phyloP scores from a whole-genome alignment of 2,329 filamentous ascomycete species.

The Plenodomus lindquistii region DNA sequence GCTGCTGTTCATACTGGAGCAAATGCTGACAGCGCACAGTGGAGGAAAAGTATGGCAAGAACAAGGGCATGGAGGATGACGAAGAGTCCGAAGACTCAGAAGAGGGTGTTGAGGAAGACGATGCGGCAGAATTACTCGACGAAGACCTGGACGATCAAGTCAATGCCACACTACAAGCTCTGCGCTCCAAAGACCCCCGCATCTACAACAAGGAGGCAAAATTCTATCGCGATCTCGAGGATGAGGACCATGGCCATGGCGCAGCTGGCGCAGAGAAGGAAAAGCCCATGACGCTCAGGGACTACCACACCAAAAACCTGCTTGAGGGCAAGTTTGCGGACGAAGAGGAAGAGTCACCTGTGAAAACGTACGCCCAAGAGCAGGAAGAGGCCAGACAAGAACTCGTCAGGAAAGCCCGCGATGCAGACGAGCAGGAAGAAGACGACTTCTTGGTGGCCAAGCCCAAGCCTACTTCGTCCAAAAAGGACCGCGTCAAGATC shows the following conservation, averaged over 20 bases:
- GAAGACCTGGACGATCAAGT: slow-evolving; percentile 86
- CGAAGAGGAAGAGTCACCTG: slow-evolving; percentile 57
- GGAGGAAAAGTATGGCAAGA: slow-evolving; percentile 80
- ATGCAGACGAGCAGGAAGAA: slow-evolving; percentile 58
- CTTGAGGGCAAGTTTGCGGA: slow-evolving; percentile 69
- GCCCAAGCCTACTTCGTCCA: slow-evolving; percentile 46
- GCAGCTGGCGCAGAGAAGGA: slow-evolving; percentile 63
- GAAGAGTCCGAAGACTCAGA: slow-evolving; percentile 56
- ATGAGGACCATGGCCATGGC: slow-evolving; percentile 44
- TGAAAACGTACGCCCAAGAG: slow-evolving; percentile 82
- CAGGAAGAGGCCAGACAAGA: slow-evolving; percentile 80
- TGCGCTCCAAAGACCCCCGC: slow-evolving; percentile 86
- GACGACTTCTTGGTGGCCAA: slow-evolving; percentile 80
- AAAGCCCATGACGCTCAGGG: slow-evolving; percentile 81
- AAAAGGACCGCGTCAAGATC: slow-evolving; percentile 42
- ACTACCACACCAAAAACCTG: slow-evolving; percentile 93
- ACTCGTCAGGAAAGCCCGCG: slow-evolving; percentile 80
- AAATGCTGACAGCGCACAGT: slow-evolving; percentile 57
- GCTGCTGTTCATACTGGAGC: slow-evolving; percentile 9
- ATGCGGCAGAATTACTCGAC: slow-evolving; percentile 84
- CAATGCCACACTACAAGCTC: slow-evolving; percentile 81
- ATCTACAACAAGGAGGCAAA: slow-evolving; percentile 80
- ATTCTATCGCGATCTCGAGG: slow-evolving; percentile 74
- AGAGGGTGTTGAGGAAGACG: slow-evolving; percentile 80
- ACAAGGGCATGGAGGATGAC: slow-evolving; percentile 44